These are phyloP conservation scores for Saposhnikovia divaricata DNA, from an alignment of 129 eudicot species.

Conservation along the genomic window DNA sequence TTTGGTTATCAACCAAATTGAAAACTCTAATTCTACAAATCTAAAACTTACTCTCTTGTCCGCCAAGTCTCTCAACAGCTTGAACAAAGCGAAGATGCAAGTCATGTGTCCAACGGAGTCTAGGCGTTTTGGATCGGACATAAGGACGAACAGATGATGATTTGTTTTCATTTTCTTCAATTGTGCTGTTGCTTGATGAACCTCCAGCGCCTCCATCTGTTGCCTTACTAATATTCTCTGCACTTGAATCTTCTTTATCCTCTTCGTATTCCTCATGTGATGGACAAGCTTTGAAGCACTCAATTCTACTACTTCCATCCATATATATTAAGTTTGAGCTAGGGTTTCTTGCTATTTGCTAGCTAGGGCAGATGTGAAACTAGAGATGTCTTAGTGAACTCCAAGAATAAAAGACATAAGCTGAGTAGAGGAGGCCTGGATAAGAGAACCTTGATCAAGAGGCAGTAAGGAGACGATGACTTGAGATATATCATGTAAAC, in stretches of 20 bases:
- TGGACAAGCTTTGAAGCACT: slow-evolving; percentile 38
- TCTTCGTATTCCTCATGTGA: slow-evolving; percentile 37
- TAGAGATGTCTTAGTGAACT: not conserved
- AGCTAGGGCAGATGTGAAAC: not conserved
- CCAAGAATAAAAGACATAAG: not conserved
- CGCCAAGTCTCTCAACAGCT: slow-evolving; percentile 86
- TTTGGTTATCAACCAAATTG: not conserved
- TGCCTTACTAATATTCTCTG: not conserved
- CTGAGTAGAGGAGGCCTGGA: not conserved
- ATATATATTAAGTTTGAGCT: slow-evolving; percentile 7
- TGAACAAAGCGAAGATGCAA: slow-evolving; percentile 79
- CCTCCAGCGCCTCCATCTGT: slow-evolving; percentile 63
- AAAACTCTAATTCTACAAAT: not conserved
- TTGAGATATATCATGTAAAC: not conserved
- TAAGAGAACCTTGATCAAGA: not conserved
- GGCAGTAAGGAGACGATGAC: not conserved
- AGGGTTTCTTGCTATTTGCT: slow-evolving; percentile 3
- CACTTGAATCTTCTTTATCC: slow-evolving; percentile 24
- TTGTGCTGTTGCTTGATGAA: slow-evolving; percentile 65
- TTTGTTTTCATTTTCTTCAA: slow-evolving; percentile 68
- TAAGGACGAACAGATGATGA: slow-evolving; percentile 67
- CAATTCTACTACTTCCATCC: slow-evolving; percentile 45
- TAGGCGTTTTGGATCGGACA: slow-evolving; percentile 68
- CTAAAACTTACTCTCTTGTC: slow-evolving; percentile 61
- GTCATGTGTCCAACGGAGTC: slow-evolving; percentile 83